Evolutionary conservation across 2,329 filamentous ascomycete species (phyloP), one percentile per base, ranked within the genome.

Genomic region (Camillea tinctor): DNA sequence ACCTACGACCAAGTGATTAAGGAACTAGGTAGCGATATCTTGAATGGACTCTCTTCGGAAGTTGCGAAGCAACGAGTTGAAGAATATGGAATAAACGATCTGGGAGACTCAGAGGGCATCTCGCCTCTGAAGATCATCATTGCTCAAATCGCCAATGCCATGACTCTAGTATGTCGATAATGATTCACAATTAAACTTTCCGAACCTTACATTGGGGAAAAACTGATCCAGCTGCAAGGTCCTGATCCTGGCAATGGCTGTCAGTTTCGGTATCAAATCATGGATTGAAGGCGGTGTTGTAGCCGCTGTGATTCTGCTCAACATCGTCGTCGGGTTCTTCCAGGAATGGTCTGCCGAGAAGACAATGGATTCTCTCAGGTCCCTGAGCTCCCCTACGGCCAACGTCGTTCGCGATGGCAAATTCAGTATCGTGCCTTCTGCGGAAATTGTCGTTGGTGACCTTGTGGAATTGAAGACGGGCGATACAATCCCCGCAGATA

Each of bases 91-190:
- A 68, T 73, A 11, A 89, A 89, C 67, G 81, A 87, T 60, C 76
- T 89, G 3, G 83, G 84, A 56, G 81, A 86, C 48, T 80, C 74
- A 1, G 79, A 80, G 60, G 81, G 82, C 6, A 84, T 88, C 24
- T 81, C 80, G 50, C 78, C 81, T 22, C 70, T 79, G 52, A 86
- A 86, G 69, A 88, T 89, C 59, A 71, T 89, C 19, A 73, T 88
- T 50, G 77, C 82, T 50, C 86, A 89, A 69, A 75, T 88, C 52
- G 85, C 85, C 52, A 89, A 89, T 70, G 86, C 85, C 11, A 88
- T 88, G 86, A 88, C 83, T 64, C 73, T 89, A 71, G 86, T 85
- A 72, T 6, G 66, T 36, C 23, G n/a, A 48, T 15, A 26, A 15
- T 7, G 50, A n/a, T 13, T 20, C 30, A 22, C 40, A 22, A 19